A percentile compares a stretch with the other conserved stretches of the same genome.
Evolutionary conservation across 106 monocot genomes (phyloP).

Genomic region (Allium sativum): DNA sequence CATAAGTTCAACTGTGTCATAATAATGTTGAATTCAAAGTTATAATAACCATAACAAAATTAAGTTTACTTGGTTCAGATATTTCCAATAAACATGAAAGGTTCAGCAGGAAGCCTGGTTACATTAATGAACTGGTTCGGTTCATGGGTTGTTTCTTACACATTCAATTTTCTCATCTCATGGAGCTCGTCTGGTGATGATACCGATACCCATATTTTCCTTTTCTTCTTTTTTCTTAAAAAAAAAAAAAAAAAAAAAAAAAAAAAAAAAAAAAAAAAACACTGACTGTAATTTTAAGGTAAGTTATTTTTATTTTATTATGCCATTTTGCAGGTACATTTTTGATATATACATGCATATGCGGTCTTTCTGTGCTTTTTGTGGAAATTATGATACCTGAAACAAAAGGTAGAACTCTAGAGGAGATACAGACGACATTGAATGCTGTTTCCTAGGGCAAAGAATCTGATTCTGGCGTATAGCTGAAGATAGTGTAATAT

Average conservation of each 20-base stretch:
- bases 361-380: slow-evolving; percentile 27
- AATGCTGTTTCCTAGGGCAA: slow-evolving; percentile 1
- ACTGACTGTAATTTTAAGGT: neutral
- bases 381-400: slow-evolving; percentile 23
- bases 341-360: slow-evolving; percentile 21
- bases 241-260: neutral
- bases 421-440: slow-evolving; percentile 30
- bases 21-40: too few species aligned
- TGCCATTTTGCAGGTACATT: slow-evolving; percentile 23
- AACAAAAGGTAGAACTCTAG: slow-evolving; percentile 27
- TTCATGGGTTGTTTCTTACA: slow-evolving; percentile 44
- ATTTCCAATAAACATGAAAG: slow-evolving; percentile 48
- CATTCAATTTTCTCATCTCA: slow-evolving; percentile 59
- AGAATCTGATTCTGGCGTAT: too few species aligned
- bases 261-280: neutral
- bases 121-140: slow-evolving; percentile 62
- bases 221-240: too few species aligned
- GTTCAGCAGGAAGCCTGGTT: slow-evolving; percentile 47
- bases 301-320: neutral
- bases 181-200: slow-evolving; percentile 65
- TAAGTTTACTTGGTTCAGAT: slow-evolving; percentile 13
- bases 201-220: too few species aligned
- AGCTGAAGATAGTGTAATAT: too few species aligned
- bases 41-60: too few species aligned
- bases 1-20: too few species aligned